phyloP scores from a whole-genome alignment of 2,329 filamentous ascomycete genomes.

The Annulohypoxylon truncatum region DNA sequence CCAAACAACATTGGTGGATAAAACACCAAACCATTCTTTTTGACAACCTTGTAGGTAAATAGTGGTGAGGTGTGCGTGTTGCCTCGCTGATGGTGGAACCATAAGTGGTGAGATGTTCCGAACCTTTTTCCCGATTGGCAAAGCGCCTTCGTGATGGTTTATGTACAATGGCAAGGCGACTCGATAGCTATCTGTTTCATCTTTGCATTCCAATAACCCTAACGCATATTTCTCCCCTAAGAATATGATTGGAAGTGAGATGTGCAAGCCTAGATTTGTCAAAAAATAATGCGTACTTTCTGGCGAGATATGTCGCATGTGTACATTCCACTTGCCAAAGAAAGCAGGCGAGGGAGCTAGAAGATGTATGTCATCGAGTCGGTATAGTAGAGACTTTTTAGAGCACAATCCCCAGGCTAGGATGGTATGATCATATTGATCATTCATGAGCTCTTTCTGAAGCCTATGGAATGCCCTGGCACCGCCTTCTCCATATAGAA shows the following conservation, averaged over 20 bases:
- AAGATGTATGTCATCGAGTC: too few relatives aligned
- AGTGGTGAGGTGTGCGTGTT: background rate
- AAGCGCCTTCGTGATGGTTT: background rate
- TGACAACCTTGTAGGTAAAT: background rate
- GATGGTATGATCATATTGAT: conserved; percentile 7
- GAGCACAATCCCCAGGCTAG: background rate
- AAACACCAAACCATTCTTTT: too few relatives aligned
- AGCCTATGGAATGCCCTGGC: conserved; percentile 19
- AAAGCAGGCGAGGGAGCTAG: background rate
- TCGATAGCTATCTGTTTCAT: background rate
- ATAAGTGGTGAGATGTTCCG: background rate
- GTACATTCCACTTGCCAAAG: background rate
- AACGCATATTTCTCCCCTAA: background rate
- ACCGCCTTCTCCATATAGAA: conserved; percentile 26
- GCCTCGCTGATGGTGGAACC: background rate
- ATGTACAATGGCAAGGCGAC: conserved; percentile 3
- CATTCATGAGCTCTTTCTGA: conserved; percentile 24
- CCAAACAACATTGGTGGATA: too few relatives aligned
- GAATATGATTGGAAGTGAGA: conserved; percentile 6
- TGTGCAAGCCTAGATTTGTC: conserved; percentile 2
- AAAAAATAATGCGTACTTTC: background rate
- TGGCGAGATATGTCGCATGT: background rate
- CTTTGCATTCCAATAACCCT: background rate
- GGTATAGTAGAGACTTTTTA: too few relatives aligned
- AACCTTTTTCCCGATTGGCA: background rate